Evolutionary conservation across 768 basidiomycete species (phyloP), one percentile per base, ranked within the genome.

Genomic region (Podaxis pistillaris): DNA sequence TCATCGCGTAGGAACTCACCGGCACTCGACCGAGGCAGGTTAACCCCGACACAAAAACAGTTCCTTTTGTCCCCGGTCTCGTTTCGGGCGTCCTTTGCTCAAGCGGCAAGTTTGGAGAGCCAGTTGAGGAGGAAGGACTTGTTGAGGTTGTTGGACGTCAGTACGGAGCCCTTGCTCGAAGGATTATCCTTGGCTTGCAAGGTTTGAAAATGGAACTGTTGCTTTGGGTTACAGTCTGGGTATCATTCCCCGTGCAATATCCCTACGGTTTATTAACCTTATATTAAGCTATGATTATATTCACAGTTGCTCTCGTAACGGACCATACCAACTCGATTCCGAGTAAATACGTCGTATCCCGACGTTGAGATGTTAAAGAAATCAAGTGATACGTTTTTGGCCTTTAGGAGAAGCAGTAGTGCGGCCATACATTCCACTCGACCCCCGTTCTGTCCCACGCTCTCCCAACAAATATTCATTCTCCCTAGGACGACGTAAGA

Each of bases 121-220:
- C 58, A 60, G 49, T n/a, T 60, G 37, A 22, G 15, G n/a, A 33
- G 58, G 36, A 60, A 51, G 50, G 58, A 60, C 33, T 28, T 60
- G 37, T 38, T 60, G 58, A 50, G 58, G 30, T 28, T 60, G 22
- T 38, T 60, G 58, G 58, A 60, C 9, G 28, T 60, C 11, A 60
- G 58, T n/a, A 60, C 36, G 36, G 58, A 26, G 33, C 50, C 50
- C 26, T n/a, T 60, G 15, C 30, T 60, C 12, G 54, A 30, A 37
- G 54, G 47, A 40, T 26, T 33, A 28, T 38, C 11, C 13, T 51
- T 30, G 24, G 38, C 17, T 56, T 37, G 7, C 37, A 11, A 56
- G 24, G 15, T 50, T 8, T 37, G 26, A 17, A 7, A 36, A 13
- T 46, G n/a, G 44, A 19, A 7, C 19, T 46, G n/a, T 46, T 46